Evolutionary conservation across 352 stramenopile genomes (phyloP).

Genomic region (Pythium phragmitis): DNA sequence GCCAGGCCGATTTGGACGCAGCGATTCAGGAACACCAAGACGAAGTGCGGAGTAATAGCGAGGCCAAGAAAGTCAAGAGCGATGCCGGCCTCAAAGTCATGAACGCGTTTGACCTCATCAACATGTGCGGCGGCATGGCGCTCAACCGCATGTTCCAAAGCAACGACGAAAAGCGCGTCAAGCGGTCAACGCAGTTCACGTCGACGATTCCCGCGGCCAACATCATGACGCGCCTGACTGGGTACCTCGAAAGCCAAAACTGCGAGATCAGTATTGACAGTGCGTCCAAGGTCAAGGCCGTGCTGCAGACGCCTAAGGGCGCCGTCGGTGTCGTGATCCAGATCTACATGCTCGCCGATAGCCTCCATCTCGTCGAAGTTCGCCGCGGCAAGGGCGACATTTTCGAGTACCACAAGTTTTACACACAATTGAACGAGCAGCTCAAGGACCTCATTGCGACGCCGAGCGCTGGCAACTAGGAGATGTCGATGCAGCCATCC

Average conservation of each 20-base stretch:
- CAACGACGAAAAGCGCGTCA: constrained; percentile 86
- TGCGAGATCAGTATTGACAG: constrained; percentile 84
- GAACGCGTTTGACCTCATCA: constrained; percentile 93
- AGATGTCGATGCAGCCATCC: neutral
- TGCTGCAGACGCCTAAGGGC: constrained; percentile 84
- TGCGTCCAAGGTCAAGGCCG: constrained; percentile 80
- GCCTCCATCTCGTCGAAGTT: constrained; percentile 86
- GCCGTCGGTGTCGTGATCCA: constrained; percentile 89
- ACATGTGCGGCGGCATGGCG: constrained; percentile 90
- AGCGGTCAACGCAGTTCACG: constrained; percentile 85
- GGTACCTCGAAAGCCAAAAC: constrained; percentile 73
- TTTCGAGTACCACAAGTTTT: constrained; percentile 92
- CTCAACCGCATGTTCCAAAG: constrained; percentile 91
- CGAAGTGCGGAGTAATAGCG: constrained; percentile 40
- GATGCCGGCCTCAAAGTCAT: constrained; percentile 79
- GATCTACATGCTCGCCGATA: constrained; percentile 87
- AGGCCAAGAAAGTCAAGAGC: constrained; percentile 63
- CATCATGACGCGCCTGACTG: constrained; percentile 73
- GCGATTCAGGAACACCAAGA: constrained; percentile 83
- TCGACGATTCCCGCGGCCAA: constrained; percentile 75
- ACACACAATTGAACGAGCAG: constrained; percentile 86
- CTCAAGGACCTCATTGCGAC: constrained; percentile 81
- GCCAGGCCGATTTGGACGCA: constrained; percentile 78
- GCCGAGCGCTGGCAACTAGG: constrained; percentile 19
- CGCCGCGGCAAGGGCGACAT: constrained; percentile 89